Evolutionary conservation across 495 filamentous ascomycete genomes (phyloP).

Genomic region (Aspergillus bertholletiae): DNA sequence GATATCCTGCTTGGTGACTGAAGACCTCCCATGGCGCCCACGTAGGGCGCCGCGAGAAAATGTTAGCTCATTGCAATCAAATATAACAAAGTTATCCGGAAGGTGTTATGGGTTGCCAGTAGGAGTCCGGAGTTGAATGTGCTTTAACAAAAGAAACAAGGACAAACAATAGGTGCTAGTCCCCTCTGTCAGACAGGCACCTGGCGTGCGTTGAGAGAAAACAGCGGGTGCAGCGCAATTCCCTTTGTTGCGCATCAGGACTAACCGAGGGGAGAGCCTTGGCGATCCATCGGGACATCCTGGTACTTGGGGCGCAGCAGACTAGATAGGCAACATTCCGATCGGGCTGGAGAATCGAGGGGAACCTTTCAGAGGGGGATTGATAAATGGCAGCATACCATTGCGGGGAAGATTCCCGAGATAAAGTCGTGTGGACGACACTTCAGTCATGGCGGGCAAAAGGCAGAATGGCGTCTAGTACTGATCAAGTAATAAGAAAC

Average conservation of each 20-base stretch:
- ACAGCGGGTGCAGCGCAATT: conserved; percentile 1
- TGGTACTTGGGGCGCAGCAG: conserved; percentile 7
- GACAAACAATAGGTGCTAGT: conserved; percentile 3
- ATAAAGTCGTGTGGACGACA: conserved; percentile 91
- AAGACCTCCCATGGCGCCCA: conserved; percentile 19
- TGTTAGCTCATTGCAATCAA: conserved; percentile 22
- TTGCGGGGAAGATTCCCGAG: conserved; percentile 95
- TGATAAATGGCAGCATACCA: conserved; percentile 63
- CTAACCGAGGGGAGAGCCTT: conserved; percentile 8
- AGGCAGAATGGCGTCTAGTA: conserved; percentile 7
- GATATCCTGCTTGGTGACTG: conserved; percentile 94
- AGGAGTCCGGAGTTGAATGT: conserved; percentile 11
- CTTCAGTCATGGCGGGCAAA: conserved; percentile 52
- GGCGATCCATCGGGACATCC: conserved; percentile 18
- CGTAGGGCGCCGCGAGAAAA: conserved; percentile 20
- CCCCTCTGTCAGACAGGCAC: conserved; percentile 2
- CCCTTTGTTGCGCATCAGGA: conserved; percentile 2
- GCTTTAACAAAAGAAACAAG: conserved; percentile 1
- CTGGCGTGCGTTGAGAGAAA: neutral
- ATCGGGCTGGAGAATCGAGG: conserved; percentile 12
- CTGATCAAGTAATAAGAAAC: conserved; percentile 5
- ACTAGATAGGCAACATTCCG: conserved; percentile 15
- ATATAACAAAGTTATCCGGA: conserved; percentile 19
- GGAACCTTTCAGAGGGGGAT: conserved; percentile 19
- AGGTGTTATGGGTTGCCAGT: conserved; percentile 14